Conservation (phyloP, 164 flowering plant species). For the Macadamia tetraphylla region DNA sequence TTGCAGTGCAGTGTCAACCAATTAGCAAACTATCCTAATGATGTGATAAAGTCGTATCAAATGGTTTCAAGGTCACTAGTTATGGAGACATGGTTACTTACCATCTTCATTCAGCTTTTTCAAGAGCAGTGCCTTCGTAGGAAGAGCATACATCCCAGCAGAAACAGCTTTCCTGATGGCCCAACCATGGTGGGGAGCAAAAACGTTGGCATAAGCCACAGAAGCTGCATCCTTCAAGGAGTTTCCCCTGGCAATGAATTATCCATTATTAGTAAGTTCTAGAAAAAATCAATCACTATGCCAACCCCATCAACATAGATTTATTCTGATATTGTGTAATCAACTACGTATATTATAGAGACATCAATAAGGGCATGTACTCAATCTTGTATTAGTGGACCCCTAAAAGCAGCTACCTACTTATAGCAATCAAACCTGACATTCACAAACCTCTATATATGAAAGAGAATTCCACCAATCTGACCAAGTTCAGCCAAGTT, state of each 20-base stretch:
- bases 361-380: too few relatives aligned
- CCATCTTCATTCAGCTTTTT: constrained; percentile 78
- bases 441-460: neutral
- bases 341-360: too few relatives aligned
- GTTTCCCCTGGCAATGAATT: constrained; percentile 42
- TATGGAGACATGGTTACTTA: constrained; percentile 21
- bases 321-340: too few relatives aligned
- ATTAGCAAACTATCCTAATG: neutral
- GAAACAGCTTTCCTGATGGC: constrained; percentile 75
- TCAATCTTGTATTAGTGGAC: too few relatives aligned
- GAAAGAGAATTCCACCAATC: neutral
- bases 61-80: neutral
- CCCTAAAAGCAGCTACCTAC: neutral
- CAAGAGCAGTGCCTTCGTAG: constrained; percentile 55
- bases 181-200: constrained; percentile 85
- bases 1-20: neutral
- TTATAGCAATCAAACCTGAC: neutral
- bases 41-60: neutral
- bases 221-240: constrained; percentile 73
- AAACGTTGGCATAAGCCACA: constrained; percentile 59
- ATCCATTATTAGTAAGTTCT: neutral
- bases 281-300: too few relatives aligned
- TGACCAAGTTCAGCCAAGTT: neutral
- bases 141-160: constrained; percentile 84
- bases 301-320: too few relatives aligned